These are phyloP conservation scores for Blastomyces gilchristii DNA, from an alignment of 2,329 filamentous ascomycete genomes.

Conservation along the genomic window DNA sequence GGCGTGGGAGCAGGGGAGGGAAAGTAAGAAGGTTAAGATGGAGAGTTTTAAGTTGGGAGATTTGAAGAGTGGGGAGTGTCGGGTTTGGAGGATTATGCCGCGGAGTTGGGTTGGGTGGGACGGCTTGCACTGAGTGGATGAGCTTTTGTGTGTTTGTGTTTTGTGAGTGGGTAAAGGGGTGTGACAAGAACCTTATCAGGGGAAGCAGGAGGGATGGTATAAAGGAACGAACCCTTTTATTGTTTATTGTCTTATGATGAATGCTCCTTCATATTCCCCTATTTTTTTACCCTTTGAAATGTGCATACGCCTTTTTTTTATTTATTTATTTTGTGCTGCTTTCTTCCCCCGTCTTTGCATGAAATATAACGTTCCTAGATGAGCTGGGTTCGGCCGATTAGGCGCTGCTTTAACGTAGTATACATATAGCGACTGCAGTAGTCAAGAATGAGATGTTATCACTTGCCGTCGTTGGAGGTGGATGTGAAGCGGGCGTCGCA, in stretches of 20 bases:
- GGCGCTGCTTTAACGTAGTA: neutral
- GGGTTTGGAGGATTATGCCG: slow-evolving; percentile 93
- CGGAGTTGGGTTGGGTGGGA: slow-evolving; percentile 89
- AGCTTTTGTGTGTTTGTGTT: no score
- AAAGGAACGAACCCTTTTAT: neutral
- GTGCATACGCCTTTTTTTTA: neutral
- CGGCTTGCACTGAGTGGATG: neutral
- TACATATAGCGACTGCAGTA: neutral
- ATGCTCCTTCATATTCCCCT: neutral
- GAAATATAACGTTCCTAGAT: neutral
- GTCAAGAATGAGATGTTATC: neutral
- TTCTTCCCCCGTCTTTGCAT: neutral
- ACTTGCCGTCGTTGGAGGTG: neutral
- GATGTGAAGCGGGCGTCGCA: no score
- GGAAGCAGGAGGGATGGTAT: neutral
- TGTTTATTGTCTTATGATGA: neutral
- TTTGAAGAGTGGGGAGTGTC: slow-evolving; percentile 83
- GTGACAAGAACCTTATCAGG: neutral
- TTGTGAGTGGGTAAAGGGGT: neutral
- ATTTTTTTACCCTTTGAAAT: neutral
- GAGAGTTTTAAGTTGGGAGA: slow-evolving; percentile 94
- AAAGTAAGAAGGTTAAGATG: slow-evolving; percentile 84
- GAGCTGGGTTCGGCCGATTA: neutral
- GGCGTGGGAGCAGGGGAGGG: slow-evolving; percentile 88
- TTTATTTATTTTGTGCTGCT: neutral